Base-by-base conservation (phyloP, 2,329 filamentous ascomycete species). In the Alternaria arbusti region DNA sequence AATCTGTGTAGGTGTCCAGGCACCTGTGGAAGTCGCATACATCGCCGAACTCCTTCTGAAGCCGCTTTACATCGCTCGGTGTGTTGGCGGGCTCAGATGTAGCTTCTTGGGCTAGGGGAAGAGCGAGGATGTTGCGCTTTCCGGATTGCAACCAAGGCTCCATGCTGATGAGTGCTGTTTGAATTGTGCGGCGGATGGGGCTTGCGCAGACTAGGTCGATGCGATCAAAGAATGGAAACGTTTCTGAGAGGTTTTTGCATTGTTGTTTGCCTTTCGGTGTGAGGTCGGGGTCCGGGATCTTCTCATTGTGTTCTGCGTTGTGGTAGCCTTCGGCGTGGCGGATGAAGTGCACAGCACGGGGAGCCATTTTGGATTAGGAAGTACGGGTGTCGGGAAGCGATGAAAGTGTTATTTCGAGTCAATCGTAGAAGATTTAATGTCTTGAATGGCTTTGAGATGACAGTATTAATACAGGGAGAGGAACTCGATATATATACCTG, bases 261-360 rank as follows among this genome's bases (percentile, higher is more conserved):
- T 97, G 93, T 64, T 88, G 71, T 74, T 89, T 84, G 70, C 94
- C 94, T 13, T 90, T 84, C 0, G 87, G 84, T 1, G 94, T 97
- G 52, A 97, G 86, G 64, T 87, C 83, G 2, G 94, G 93, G 76
- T 97, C 94, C 11, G 77, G 89, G 28, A 97, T 82, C 64, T 82
- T 74, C 74, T 94, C 90, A 80, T 93, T 93, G 65, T 86, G 89
- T 11, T 82, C 71, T 66, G 75, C 40, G 80, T 97, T 97, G 86
- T 97, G 94, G 77, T 87, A 88, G 81, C 92, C 93, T 78, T 84
- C 77, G 11, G 90, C 90, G 78, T 93, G 90, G 79, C 91, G 90
- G 75, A 93, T 87, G 70, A 90, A 84, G 79, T 70, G 65, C 30
- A 71, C 52, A 15, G 50, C 65, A 25, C 60, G 65, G 11, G 67